Evolutionary conservation across 805 yeast genomes (phyloP), one percentile per base, ranked within the genome.

Genomic region (Myxozyma melibiosi): DNA sequence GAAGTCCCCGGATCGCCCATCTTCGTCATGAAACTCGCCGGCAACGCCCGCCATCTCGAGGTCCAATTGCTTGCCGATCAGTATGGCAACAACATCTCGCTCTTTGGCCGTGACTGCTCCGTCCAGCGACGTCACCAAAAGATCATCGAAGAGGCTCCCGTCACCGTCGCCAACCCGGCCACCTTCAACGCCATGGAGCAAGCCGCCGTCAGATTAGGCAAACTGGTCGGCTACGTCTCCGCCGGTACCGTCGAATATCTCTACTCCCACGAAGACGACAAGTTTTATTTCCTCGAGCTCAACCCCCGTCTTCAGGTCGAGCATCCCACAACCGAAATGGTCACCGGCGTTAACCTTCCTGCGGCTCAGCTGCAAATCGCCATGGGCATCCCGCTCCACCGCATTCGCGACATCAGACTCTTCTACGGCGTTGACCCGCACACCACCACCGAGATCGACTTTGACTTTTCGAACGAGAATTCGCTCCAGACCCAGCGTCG

Each of bases 261-360:
- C 67, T 94, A 94, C 73, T 90, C 97, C 27, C 94, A 90, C 72
- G 83, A 88, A 55, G 97, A 94, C 61, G 91, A 92, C 74, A 90
- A 91, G 72, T 94, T 92, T 73, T 94, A 91, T 80, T 94, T 94
- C 75, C 80, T 94, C 72, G 99, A 94, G 77, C 82, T 94, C 73
- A 94, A 94, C 74, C 99, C 99, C 69, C 88, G 99, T 80, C 81
- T 94, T 73, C 99, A 94, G 80, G 99, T 94, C 58, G 99, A 94
- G 81, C 99, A 94, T 80, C 99, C 99, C 69, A 94, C 99, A 43
- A 94, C 99, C 39, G 99, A 94, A 78, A 94, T 94, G 99, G 99
- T 90, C 55, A 86, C 96, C 24, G 99, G 99, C 65, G 97, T 94
- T 53, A 95, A 94, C 71, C 80, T 94, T 72, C 99, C 99, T 28